Base-by-base conservation (phyloP, 2,329 filamentous ascomycete genomes). In the Chaetomiaceae sp. region DNA sequence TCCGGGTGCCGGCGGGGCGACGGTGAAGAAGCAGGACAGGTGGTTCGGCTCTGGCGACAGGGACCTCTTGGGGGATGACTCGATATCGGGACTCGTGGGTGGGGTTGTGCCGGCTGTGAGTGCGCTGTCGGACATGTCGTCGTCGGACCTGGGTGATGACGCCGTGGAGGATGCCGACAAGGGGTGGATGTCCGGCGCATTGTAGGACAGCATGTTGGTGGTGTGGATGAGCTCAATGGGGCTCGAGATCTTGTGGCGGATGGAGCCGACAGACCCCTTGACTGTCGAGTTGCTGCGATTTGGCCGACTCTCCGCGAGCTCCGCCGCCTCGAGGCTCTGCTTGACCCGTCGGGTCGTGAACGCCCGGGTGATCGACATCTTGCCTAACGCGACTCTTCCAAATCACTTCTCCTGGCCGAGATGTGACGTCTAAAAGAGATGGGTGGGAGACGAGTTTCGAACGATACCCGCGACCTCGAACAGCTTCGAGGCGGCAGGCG, bases 181-280 rank as follows among this genome's bases (percentile, higher is more conserved):
- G 55, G 64, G 60, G 61, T 74, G 70, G 52, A 96, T 82, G 62
- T 96, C 86, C 41, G 91, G 91, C 9, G 93, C 90, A 62, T 91
- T 91, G 75, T 95, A 95, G 7, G 88, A 89, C 45, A 96, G 83
- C 78, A 94, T 88, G 68, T 97, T 98, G 57, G 93, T 97, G 5
- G 91, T 95, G 49, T 93, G 94, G 39, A 96, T 74, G 53, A 98
- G 76, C 66, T 89, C 83, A 43, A 95, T 76, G 0, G 93, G 93
- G 3, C 76, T 80, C 1, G 93, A 98, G 63, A 98, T 98, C 71
- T 89, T 83, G 63, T 75, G 66, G 49, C 84, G 78, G 56, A 81
- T 70, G 44, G 60, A 73, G 65, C 61, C 68, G 54, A 56, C 58
- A 48, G 63, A 62, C 50, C 65, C 71, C 63, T 74, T 76, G 58